Evolutionary conservation across 164 flowering plant species (phyloP).

Genomic region (Stephania japonica): DNA sequence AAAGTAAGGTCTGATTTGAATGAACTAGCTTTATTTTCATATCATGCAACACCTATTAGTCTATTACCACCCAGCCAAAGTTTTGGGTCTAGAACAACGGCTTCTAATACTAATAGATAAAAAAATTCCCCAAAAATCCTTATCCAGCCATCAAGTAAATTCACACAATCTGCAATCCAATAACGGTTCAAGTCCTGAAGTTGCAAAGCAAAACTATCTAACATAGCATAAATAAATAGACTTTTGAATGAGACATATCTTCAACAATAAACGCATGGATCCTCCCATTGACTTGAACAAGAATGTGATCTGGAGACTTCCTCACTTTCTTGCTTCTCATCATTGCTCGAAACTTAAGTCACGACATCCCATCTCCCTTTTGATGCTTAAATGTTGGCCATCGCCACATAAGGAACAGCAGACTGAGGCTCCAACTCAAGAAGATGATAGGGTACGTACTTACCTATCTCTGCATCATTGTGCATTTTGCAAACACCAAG

Average conservation of each 20-base stretch:
- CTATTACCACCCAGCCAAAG: too few species aligned
- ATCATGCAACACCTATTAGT: too few species aligned
- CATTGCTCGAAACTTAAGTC: conserved; percentile 30
- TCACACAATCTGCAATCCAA: too few species aligned
- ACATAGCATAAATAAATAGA: too few species aligned
- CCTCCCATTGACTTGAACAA: conserved; percentile 39
- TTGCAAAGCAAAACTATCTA: too few species aligned
- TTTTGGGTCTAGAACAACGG: too few species aligned
- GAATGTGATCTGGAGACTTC: conserved; percentile 48
- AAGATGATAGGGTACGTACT: conserved; percentile 35
- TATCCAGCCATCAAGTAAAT: too few species aligned
- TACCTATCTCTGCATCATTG: conserved; percentile 34
- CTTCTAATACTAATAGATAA: too few species aligned
- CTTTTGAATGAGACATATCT: conserved; percentile 39
- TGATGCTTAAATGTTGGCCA: conserved; percentile 63
- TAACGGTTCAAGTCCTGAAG: too few species aligned
- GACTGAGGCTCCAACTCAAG: conserved; percentile 36
- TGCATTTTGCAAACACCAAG: conserved; percentile 58
- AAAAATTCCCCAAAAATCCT: too few species aligned
- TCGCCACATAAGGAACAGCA: conserved; percentile 54
- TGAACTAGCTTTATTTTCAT: too few species aligned
- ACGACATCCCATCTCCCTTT: conserved; percentile 49
- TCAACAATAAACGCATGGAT: conserved; percentile 43
- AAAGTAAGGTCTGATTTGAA: too few species aligned
- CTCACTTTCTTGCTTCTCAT: conserved; percentile 36